Evolutionary conservation across 495 filamentous ascomycete species (phyloP).

Genomic region (Xylaria castorea): DNA sequence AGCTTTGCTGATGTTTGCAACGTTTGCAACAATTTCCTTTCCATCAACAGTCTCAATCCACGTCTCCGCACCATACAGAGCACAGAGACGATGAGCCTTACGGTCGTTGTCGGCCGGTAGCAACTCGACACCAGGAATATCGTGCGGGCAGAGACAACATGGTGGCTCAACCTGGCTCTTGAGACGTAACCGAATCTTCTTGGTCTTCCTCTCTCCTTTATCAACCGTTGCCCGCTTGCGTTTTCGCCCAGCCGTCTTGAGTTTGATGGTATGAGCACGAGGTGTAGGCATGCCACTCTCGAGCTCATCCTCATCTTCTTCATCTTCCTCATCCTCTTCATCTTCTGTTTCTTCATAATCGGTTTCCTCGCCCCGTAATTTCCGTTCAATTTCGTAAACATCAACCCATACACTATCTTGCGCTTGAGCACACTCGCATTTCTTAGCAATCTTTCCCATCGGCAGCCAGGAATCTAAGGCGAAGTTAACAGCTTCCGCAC

Average conservation of each 20-base stretch:
- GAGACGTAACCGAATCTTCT: conserved; percentile 74
- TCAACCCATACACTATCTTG: conserved; percentile 99
- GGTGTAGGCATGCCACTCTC: conserved; percentile 73
- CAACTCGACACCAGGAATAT: conserved; percentile 83
- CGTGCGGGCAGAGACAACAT: conserved; percentile 94
- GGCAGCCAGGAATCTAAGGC: conserved; percentile 92
- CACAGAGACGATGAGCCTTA: conserved; percentile 88
- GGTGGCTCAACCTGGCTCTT: conserved; percentile 77
- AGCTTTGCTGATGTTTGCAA: conserved; percentile 82
- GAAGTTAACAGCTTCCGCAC: conserved; percentile 98
- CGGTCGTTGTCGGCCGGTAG: conserved; percentile 87
- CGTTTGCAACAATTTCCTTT: conserved; percentile 75
- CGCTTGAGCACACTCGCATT: conserved; percentile 85
- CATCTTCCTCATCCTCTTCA: conserved; percentile 73
- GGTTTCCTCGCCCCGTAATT: conserved; percentile 87
- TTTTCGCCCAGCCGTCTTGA: conserved; percentile 66
- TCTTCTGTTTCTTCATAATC: conserved; percentile 88
- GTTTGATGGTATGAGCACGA: conserved; percentile 56
- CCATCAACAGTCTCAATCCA: conserved; percentile 76
- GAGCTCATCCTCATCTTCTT: conserved; percentile 64
- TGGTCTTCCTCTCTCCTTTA: conserved; percentile 63
- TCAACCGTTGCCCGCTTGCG: conserved; percentile 48
- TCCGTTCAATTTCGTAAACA: conserved; percentile 91
- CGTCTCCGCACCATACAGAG: conserved; percentile 89
- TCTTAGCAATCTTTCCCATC: conserved; percentile 96